Evolutionary conservation across 1,284 basidiomycete species (phyloP).

Genomic region (Austropuccinia psidii): DNA sequence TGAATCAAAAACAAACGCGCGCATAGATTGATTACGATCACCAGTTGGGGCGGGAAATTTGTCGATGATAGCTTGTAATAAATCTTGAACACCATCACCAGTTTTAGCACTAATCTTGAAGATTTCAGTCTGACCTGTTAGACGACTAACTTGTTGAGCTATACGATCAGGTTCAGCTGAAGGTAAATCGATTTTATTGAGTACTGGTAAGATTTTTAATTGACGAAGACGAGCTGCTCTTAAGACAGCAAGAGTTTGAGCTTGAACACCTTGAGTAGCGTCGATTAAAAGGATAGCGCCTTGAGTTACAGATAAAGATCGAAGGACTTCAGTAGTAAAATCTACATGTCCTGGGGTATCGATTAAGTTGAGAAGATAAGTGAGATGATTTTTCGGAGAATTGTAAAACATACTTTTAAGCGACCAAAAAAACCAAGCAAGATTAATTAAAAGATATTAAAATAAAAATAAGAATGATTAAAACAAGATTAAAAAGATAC

Average conservation of each 20-base stretch:
- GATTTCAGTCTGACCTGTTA: conserved; percentile 65
- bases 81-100: conserved; percentile 65
- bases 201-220: conserved; percentile 77
- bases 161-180: conserved; percentile 73
- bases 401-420: conserved; percentile 60
- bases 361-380: conserved; percentile 83
- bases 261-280: conserved; percentile 94
- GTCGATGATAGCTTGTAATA: conserved; percentile 72
- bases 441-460: not conserved
- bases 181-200: conserved; percentile 91
- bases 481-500: conserved; percentile 2
- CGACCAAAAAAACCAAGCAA: conserved; percentile 18
- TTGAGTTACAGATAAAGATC: conserved; percentile 86
- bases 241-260: conserved; percentile 92
- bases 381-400: conserved; percentile 53
- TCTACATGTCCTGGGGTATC: conserved; percentile 98
- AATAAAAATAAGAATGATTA: not conserved
- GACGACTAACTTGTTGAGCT: conserved; percentile 67
- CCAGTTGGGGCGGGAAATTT: conserved; percentile 68
- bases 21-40: conserved; percentile 52
- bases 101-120: conserved; percentile 85
- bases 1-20: conserved; percentile 79
- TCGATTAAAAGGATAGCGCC: conserved; percentile 86
- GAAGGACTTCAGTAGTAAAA: conserved; percentile 91
- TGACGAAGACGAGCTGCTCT: conserved; percentile 76